A percentile compares a stretch with the other conserved stretches of the same genome.
phyloP scores from a whole-genome alignment of 2,329 filamentous ascomycete genomes.

The Epichloe aotearoae region DNA sequence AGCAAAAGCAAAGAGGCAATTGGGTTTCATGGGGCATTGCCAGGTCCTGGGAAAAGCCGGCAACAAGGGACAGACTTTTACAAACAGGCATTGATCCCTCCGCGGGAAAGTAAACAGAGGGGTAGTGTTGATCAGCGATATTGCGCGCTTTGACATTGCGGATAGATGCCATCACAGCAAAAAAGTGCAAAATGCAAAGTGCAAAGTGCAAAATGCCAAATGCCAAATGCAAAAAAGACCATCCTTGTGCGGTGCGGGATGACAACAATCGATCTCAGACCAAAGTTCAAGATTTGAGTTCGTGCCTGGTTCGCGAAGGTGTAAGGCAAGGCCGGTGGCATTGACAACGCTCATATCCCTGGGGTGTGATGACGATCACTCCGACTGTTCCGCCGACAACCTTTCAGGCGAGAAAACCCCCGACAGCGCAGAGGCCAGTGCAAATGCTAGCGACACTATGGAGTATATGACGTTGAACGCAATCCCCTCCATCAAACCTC shows the following conservation, averaged over 20 bases:
- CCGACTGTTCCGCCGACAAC: slow-evolving; percentile 5
- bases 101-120: slow-evolving; percentile 2
- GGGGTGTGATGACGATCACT: slow-evolving; percentile 5
- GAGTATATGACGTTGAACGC: neutral
- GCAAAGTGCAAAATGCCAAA: neutral
- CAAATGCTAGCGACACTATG: neutral
- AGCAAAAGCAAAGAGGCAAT: neutral
- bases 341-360: neutral
- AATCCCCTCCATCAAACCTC: slow-evolving; percentile 1
- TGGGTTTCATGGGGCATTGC: neutral
- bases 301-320: neutral
- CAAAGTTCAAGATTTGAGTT: slow-evolving; percentile 2
- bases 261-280: neutral
- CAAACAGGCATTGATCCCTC: neutral
- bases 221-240: neutral
- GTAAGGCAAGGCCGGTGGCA: neutral
- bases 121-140: neutral
- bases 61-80: neutral
- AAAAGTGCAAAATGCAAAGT: too few relatives aligned
- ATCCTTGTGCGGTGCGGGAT: neutral
- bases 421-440: neutral
- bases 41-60: neutral
- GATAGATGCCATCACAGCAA: neutral
- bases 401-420: neutral
- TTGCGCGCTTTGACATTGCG: neutral